phyloP scores from a whole-genome alignment of 2,329 filamentous ascomycete species.

The Xenosphaeropsis pyriputrescens region DNA sequence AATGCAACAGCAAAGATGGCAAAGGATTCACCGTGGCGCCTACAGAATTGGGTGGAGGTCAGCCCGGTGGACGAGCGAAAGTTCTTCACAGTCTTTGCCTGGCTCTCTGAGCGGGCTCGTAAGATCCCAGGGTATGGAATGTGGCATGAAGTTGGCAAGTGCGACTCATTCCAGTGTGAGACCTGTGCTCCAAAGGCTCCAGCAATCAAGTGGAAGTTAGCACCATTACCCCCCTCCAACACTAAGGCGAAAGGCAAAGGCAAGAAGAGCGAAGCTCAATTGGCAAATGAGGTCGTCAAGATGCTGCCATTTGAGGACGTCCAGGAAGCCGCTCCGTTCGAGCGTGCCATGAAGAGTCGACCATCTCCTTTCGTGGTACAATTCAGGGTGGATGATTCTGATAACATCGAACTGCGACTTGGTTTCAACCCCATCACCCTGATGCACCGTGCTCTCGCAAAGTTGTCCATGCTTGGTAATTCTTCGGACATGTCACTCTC shows the following conservation, averaged over 20 bases:
- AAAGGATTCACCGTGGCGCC: conserved; percentile 3
- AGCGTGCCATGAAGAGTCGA: conserved; percentile 31
- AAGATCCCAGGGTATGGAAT: conserved; percentile 2
- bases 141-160: conserved; percentile 3
- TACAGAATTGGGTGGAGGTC: conserved; percentile 11
- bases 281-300: not conserved
- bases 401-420: conserved; percentile 22
- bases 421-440: conserved; percentile 25
- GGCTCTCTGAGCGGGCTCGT: conserved; percentile 16
- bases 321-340: conserved; percentile 30
- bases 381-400: conserved; percentile 15
- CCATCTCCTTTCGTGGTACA: conserved; percentile 26
- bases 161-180: conserved; percentile 4
- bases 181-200: conserved; percentile 24
- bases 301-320: conserved; percentile 30
- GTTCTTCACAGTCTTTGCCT: conserved; percentile 17
- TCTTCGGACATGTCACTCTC: conserved; percentile 6
- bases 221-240: not conserved
- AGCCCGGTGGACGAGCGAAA: conserved; percentile 11
- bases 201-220: conserved; percentile 20
- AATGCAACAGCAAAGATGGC: conserved; percentile 1
- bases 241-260: not conserved
- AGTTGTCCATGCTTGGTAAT: conserved; percentile 10
- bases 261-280: not conserved
- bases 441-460: conserved; percentile 24